A percentile compares a stretch with the other conserved stretches of the same genome.
phyloP scores from a whole-genome alignment of 129 eudicot genomes.

The Tagetes erecta region DNA sequence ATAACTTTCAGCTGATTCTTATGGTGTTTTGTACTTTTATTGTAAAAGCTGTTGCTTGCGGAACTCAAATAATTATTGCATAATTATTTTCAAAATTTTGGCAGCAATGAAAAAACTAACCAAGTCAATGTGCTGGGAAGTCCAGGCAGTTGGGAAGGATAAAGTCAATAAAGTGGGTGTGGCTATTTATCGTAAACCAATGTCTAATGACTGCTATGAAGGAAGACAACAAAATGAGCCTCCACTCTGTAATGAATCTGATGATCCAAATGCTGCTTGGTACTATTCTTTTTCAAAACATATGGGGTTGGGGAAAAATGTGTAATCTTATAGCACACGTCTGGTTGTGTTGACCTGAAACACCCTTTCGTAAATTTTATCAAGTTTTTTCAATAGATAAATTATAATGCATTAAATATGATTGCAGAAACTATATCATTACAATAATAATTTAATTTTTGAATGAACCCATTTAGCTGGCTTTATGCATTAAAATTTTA shows the following conservation, averaged over 20 bases:
- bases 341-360: neutral
- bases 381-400: neutral
- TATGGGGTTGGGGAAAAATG: neutral
- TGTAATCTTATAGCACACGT: neutral
- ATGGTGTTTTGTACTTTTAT: neutral
- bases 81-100: conserved; percentile 1
- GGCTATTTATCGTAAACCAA: conserved; percentile 73
- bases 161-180: conserved; percentile 72
- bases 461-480: neutral
- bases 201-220: conserved; percentile 75
- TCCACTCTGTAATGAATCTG: conserved; percentile 65
- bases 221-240: conserved; percentile 68
- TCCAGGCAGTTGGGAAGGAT: conserved; percentile 60
- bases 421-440: neutral
- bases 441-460: neutral
- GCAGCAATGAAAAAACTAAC: conserved; percentile 81
- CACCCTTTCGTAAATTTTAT: neutral
- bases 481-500: neutral
- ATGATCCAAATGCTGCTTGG: conserved; percentile 92
- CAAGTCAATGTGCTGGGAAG: conserved; percentile 82
- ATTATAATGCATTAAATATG: neutral
- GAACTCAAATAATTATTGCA: neutral
- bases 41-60: neutral
- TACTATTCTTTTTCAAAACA: conserved; percentile 26
- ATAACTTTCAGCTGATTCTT: neutral